Evolutionary conservation across 768 basidiomycete species (phyloP).

Genomic region (Russula compacta): DNA sequence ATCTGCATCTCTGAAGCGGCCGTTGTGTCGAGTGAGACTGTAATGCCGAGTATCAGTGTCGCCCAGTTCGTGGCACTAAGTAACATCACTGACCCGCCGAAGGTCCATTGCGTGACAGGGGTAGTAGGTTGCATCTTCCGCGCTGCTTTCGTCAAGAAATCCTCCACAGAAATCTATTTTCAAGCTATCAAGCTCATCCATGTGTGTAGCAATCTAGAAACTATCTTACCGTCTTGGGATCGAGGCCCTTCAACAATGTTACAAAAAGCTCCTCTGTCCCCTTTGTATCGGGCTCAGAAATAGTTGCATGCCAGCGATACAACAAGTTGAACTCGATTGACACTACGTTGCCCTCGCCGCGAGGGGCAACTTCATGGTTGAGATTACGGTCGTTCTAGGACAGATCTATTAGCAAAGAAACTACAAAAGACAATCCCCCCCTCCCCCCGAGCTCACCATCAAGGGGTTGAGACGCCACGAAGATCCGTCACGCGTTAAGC

Average conservation of each 20-base stretch:
- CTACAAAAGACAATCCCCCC: background rate
- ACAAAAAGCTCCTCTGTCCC: constrained; percentile 8
- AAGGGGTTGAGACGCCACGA: constrained; percentile 65
- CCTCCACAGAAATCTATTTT: constrained; percentile 27
- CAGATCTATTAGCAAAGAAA: background rate
- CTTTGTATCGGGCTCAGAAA: constrained; percentile 2
- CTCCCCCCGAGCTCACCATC: constrained; percentile 31
- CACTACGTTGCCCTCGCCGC: constrained; percentile 67
- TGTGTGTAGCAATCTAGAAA: background rate
- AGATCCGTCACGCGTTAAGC: constrained; percentile 52
- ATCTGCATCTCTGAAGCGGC: constrained; percentile 50
- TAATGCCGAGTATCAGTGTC: background rate
- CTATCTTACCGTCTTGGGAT: constrained; percentile 6
- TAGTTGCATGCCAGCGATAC: constrained; percentile 29
- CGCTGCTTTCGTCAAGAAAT: constrained; percentile 20
- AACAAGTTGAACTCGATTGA: constrained; percentile 66
- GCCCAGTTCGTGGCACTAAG: background rate
- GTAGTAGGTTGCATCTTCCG: constrained; percentile 23
- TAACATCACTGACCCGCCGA: constrained; percentile 13
- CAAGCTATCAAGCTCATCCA: constrained; percentile 1
- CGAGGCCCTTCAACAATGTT: background rate
- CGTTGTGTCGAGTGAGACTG: constrained; percentile 28
- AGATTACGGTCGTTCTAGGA: constrained; percentile 41
- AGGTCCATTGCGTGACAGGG: constrained; percentile 26
- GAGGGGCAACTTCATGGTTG: constrained; percentile 44